Base-by-base conservation (phyloP, 2,329 filamentous ascomycete species). In the Amphichorda felina region DNA sequence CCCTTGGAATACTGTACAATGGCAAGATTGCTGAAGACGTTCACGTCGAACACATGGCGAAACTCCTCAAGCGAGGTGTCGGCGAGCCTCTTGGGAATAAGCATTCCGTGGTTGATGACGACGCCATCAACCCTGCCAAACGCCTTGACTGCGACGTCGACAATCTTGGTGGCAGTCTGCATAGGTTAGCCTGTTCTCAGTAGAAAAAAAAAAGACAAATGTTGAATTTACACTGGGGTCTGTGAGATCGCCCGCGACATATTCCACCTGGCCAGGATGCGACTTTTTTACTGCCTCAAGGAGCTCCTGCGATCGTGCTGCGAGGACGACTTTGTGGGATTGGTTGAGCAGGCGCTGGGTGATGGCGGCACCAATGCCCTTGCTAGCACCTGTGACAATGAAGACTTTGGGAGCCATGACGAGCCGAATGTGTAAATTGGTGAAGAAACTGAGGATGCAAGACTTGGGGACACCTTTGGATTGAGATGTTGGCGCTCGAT, bases 41-140 rank as follows among this genome's bases (percentile, higher is more conserved):
- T 96, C 41, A 86, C 66, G 46, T 94, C 79, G 56, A 86, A 95
- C 8, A 72, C 65, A 2, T 62, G 58, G 49, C 76, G 79, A 84
- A 88, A 95, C 41, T 82, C 79, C 26, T 82, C 75, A 0, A 76
- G 51, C n/a, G 73, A 71, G 13, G 70, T 68, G 37, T 89, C 72
- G 4, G 63, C 75, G 30, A 96, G 62, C 34, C 73, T 75, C 29
- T 93, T 78, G 1, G 86, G 82, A n/a, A 76, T 71, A 30, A 98
- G 60, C 1, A 77, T 66, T 15, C 87, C 88, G 53, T 98, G 91
- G 56, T 96, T 96, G 41, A 96, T 63, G 10, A 98, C 75, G 30
- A 98, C 54, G 2, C 79, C 82, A 51, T 98, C 87, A 4, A 98
- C 59, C 33, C 64, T 66, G 8, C 79, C 80, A 54, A 85, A 96